A percentile compares a stretch with the other conserved stretches of the same genome.
Conservation (phyloP, 1,139 yeast genomes). For the Yamadazyma spencermartinsiae region DNA sequence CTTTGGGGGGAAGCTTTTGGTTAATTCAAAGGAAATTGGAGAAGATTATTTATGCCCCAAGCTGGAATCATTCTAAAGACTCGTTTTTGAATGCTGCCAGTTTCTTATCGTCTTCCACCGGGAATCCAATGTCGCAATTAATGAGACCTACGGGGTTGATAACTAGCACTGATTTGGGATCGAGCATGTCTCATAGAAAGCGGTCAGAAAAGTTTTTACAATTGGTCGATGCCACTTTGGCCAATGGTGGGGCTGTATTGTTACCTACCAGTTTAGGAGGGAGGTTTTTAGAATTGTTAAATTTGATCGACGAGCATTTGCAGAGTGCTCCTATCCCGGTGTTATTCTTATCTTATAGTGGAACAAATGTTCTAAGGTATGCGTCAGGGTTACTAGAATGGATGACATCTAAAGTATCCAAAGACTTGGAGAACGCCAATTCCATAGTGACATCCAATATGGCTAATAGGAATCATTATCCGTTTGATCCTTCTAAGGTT, state of each 20-base stretch:
- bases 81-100: conserved; percentile 82
- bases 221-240: conserved; percentile 64
- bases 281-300: conserved; percentile 76
- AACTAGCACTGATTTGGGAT: conserved; percentile 73
- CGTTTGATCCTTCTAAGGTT: conserved; percentile 69
- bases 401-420: conserved; percentile 82
- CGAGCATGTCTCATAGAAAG: conserved; percentile 61
- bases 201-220: conserved; percentile 66
- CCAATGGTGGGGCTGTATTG: conserved; percentile 72
- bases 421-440: conserved; percentile 68
- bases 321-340: conserved; percentile 66
- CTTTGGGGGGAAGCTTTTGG: conserved; percentile 94
- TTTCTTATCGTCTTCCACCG: conserved; percentile 47
- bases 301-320: conserved; percentile 63
- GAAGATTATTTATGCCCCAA: conserved; percentile 81
- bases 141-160: conserved; percentile 83
- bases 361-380: conserved; percentile 74
- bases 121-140: conserved; percentile 61
- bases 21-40: conserved; percentile 71
- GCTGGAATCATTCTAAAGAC: conserved; percentile 95
- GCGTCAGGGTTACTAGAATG: conserved; percentile 92
- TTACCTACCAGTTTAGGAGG: conserved; percentile 86
- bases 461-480: conserved; percentile 57
- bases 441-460: conserved; percentile 23
- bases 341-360: conserved; percentile 72